Base-by-base conservation (phyloP, 1,139 yeast genomes). In the Meyerozyma carpophila region DNA sequence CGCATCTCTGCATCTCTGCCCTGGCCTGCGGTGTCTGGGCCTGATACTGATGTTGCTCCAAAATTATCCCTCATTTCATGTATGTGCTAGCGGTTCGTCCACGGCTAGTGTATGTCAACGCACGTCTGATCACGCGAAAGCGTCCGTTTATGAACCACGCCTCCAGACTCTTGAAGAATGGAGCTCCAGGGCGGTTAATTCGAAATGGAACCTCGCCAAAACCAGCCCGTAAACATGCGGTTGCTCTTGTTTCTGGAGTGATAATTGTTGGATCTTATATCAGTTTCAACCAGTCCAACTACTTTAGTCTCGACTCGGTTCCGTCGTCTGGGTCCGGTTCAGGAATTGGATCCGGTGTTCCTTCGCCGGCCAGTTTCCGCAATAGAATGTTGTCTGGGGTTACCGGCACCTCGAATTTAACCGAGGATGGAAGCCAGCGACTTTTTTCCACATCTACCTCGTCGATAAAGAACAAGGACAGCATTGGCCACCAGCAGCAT, bases 231-330 rank as follows among this genome's bases (percentile, higher is more conserved):
- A 65, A 58, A 46, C 61, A 66, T 31, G 64, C 63, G 44, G 73
- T 71, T 37, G 77, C 77, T 3, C 54, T 71, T 6, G 66, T 71
- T 1, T 66, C 75, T n/a, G 77, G 77, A 18, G 54, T 72, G 41
- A 63, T 73, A 37, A 66, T 72, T n/a, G 71, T 73, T 25, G 77
- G 77, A 4, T 67, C 75, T 7, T 73, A 69, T 47, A 63, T 73
- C 31, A 57, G 73, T 3, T 66, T 73, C 50, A 68, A 64, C 47
- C 75, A 65, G 51, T 59, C 73, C 21, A 66, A 68, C 50, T 69
- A 70, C 52, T 73, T 68, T 48, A 68, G 68, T 43, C 62, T 71
- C 51, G 78, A 73, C 47, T 66, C 75, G 3, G 57, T 68, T 18
- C 73, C 75, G 5, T 54, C 67, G 9, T 48, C 55, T 7, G 49